Conservation (phyloP, 23 red algal genomes). For the Gracilariopsis chorda region DNA sequence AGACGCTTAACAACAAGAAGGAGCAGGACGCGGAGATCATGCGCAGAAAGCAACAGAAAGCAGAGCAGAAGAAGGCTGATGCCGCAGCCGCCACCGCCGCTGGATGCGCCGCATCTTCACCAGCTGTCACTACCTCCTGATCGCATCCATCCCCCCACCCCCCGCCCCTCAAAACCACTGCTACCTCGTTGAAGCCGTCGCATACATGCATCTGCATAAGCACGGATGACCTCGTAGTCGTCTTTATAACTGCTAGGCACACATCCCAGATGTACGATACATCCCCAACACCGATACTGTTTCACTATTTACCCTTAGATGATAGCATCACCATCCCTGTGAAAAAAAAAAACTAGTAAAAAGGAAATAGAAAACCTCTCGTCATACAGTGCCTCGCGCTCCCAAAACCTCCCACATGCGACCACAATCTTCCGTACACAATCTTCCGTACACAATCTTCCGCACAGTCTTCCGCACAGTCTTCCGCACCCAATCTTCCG, state of each 20-base stretch:
- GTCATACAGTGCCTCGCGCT: no score
- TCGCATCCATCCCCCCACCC: neutral
- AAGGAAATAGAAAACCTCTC: no score
- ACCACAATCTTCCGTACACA: no score
- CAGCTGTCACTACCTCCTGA: neutral
- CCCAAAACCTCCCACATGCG: no score
- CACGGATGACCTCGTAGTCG: neutral
- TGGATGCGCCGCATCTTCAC: neutral
- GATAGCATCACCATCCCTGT: no score
- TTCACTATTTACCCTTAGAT: no score
- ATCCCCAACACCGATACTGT: neutral
- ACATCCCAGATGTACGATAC: neutral
- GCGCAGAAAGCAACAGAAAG: slow-evolving; percentile 37
- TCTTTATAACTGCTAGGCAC: neutral
- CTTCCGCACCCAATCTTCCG: no score
- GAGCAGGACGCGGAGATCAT: slow-evolving; percentile 65
- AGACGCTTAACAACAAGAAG: slow-evolving; percentile 56
- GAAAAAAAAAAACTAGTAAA: no score
- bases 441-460: no score
- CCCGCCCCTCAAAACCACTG: neutral
- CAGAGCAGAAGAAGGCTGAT: slow-evolving; percentile 33
- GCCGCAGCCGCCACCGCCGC: neutral
- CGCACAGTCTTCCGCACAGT: no score
- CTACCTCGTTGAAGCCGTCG: no score
- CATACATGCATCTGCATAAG: no score